phyloP scores from a whole-genome alignment of 805 yeast genomes.

The Naumovozyma baii region DNA sequence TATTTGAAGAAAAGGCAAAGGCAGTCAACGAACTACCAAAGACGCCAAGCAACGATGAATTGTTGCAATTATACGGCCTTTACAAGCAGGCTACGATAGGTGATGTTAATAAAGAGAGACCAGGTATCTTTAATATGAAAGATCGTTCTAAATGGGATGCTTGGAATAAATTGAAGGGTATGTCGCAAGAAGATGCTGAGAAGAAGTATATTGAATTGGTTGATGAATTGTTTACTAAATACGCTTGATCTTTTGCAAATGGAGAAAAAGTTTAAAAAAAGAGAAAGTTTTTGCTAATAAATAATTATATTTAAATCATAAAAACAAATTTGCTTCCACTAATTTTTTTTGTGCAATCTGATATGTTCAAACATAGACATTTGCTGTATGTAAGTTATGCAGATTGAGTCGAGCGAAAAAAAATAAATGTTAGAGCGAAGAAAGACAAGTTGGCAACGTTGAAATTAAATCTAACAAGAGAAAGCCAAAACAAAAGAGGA shows the following conservation, averaged over 20 bases:
- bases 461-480: too few species aligned
- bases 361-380: too few species aligned
- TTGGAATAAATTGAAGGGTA: conserved; percentile 84
- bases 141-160: conserved; percentile 98
- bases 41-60: conserved; percentile 80
- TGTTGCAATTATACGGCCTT: conserved; percentile 78
- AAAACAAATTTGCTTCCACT: too few species aligned
- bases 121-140: conserved; percentile 85
- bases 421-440: too few species aligned
- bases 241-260: background rate
- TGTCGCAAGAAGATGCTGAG: conserved; percentile 85
- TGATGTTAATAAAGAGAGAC: conserved; percentile 70
- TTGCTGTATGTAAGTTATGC: too few species aligned
- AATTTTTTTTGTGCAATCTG: too few species aligned
- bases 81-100: conserved; percentile 97
- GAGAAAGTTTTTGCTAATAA: too few species aligned
- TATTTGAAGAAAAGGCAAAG: conserved; percentile 48
- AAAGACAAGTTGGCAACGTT: too few species aligned
- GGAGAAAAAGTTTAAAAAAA: too few species aligned
- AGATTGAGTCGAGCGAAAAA: too few species aligned
- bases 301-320: too few species aligned
- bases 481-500: background rate
- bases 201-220: conserved; percentile 61
- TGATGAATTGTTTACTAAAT: conserved; percentile 47
- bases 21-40: conserved; percentile 65